Evolutionary conservation across 2,329 filamentous ascomycete genomes (phyloP), one percentile per base, ranked within the genome.

Genomic region (Aspergillus alliaceus): DNA sequence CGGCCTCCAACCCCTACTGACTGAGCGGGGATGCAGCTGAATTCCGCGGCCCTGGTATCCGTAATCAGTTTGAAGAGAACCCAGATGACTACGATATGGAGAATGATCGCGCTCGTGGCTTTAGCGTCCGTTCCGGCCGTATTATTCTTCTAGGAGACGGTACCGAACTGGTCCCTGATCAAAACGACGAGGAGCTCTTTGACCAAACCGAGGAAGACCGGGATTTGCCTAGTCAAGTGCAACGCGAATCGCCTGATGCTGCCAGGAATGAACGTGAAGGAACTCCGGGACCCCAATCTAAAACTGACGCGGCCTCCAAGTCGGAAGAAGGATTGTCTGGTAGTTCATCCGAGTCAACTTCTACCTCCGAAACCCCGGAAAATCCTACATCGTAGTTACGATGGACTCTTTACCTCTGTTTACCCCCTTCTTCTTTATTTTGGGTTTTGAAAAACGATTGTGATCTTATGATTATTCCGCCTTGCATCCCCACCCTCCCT

Each of bases 91-190:
- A 82, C 71, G 81, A 84, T 59, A 66, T 80, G 60, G 79, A 80
- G 53, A 70, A 79, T 52, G 77, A 81, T 54, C 76, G 76, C 58
- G 70, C 88, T 69, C 86, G 85, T 75, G 86, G 89, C 60, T 91
- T 87, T 75, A 89, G 88, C 73, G 89, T 89, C 74, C 86, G 86
- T 75, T 79, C 81, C 58, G 91, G 92, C 66, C 88, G 93, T 68
- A 92, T 97, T 75, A 98, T 98, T 75, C 88, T 96, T 73, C 85
- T 99, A 66, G 93, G 93, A 65, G 93, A 98, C 80, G 95, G 93
- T 69, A 96, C 91, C 70, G 93, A 97, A 81, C 86, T 96, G 73
- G 82, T 93, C 70, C 91, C 91, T 66, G 91, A 95, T 76, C 90
- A 90, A 73, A 88, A 92, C 76, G 92, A 97, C 72, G 87, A 90